phyloP scores from a whole-genome alignment of 2,329 filamentous ascomycete species.

The Pseudofabraea citricarpa region DNA sequence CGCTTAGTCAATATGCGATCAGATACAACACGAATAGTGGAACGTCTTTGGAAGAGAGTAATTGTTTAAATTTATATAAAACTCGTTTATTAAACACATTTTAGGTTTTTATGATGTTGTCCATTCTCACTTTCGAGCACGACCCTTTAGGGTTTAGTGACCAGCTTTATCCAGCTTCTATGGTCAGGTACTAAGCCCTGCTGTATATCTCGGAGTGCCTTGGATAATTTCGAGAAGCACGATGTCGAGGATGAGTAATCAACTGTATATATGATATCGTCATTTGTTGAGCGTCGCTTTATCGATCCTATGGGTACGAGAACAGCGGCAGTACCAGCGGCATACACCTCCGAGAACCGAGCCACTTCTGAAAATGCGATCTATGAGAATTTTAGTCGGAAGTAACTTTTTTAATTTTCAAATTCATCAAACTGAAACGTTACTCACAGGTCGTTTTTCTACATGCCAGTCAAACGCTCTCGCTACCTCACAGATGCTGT shows the following conservation, averaged over 20 bases:
- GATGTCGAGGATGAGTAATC: constrained; percentile 17
- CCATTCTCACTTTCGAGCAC: background rate
- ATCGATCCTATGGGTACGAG: constrained; percentile 87
- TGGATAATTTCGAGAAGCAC: background rate
- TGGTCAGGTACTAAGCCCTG: constrained; percentile 1
- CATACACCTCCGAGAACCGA: constrained; percentile 62
- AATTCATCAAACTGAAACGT: background rate
- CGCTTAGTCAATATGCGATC: constrained; percentile 1
- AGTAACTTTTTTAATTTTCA: background rate
- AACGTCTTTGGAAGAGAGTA: background rate
- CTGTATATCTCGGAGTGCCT: constrained; percentile 1
- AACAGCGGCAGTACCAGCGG: constrained; percentile 82
- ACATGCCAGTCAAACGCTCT: constrained; percentile 74
- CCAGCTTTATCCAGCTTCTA: constrained; percentile 1
- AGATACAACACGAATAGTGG: background rate
- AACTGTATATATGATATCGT: constrained; percentile 49
- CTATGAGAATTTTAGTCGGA: background rate
- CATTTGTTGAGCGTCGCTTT: constrained; percentile 51
- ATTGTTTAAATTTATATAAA: background rate
- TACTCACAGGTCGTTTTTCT: constrained; percentile 38
- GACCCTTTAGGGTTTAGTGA: background rate
- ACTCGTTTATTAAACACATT: background rate
- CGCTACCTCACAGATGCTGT: constrained; percentile 71
- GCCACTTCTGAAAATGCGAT: constrained; percentile 1
- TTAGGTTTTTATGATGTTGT: background rate